Evolutionary conservation across 257 asterid genomes (phyloP).

Genomic region (Voacanga thouarsii): DNA sequence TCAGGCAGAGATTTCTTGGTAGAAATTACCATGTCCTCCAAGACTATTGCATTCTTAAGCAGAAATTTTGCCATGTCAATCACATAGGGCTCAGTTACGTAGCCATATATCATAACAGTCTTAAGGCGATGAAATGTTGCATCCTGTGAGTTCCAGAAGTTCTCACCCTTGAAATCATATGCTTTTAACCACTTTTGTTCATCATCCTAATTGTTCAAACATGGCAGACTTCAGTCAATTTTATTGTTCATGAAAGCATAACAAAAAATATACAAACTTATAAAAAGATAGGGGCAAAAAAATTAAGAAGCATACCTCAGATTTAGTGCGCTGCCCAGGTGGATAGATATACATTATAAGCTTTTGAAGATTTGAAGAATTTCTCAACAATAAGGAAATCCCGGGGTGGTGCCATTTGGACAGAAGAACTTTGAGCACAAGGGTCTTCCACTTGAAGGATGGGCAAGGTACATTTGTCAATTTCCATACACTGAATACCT

Average conservation of each 20-base stretch:
- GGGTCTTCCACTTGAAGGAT: neutral
- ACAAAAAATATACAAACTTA: too few species aligned
- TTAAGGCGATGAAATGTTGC: neutral
- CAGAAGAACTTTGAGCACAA: neutral
- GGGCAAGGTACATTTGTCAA: neutral
- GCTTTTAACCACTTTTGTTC: neutral
- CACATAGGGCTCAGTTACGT: neutral
- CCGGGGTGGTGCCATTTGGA: neutral
- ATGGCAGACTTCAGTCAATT: too few species aligned
- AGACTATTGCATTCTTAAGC: neutral
- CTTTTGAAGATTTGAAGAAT: neutral
- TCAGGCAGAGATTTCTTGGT: neutral
- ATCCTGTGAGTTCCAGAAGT: neutral
- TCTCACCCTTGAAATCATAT: neutral
- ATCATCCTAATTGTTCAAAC: neutral
- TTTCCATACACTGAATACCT: neutral
- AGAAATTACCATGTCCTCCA: neutral
- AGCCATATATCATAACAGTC: neutral
- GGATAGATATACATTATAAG: neutral
- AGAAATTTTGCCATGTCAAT: neutral
- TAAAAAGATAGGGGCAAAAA: too few species aligned
- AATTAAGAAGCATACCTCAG: neutral
- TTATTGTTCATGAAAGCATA: too few species aligned
- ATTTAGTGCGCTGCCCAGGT: neutral
- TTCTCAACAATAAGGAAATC: neutral